These are phyloP conservation scores for Chlamydomonas asymmetrica DNA, from an alignment of 139 green algal species.

Conservation along the genomic window DNA sequence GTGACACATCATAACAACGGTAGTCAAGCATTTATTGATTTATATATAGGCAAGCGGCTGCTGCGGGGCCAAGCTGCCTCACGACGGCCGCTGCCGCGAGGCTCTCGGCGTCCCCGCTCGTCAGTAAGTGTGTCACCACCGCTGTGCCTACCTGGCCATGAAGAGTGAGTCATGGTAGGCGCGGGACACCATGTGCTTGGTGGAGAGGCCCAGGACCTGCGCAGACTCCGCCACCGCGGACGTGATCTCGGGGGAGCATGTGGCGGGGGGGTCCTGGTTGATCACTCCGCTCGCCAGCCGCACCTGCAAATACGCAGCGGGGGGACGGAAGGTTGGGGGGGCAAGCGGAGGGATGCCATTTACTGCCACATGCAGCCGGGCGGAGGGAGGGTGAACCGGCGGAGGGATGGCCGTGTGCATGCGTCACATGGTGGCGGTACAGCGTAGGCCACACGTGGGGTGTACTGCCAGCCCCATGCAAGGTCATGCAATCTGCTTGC, in stretches of 20 bases:
- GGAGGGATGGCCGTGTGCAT: too few species aligned
- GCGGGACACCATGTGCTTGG: slow-evolving; percentile 82
- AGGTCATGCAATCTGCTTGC: too few species aligned
- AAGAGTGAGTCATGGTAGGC: slow-evolving; percentile 98
- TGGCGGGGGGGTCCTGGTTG: slow-evolving; percentile 90
- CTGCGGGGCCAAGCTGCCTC: background rate
- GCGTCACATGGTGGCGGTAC: too few species aligned
- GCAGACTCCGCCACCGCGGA: slow-evolving; percentile 57
- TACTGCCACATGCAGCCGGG: too few species aligned
- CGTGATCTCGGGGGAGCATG: slow-evolving; percentile 61
- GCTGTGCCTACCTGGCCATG: slow-evolving; percentile 88
- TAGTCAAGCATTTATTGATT: background rate
- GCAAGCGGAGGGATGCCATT: too few species aligned
- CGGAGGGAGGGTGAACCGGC: background rate
- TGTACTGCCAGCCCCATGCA: background rate
- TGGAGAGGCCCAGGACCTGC: slow-evolving; percentile 55
- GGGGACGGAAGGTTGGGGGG: too few species aligned
- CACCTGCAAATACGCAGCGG: slow-evolving; percentile 16
- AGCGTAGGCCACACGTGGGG: slow-evolving; percentile 2
- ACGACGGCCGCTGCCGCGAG: too few species aligned
- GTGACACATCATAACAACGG: too few species aligned
- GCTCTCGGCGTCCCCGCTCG: too few species aligned
- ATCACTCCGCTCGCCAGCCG: slow-evolving; percentile 46
- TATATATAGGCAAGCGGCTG: background rate
- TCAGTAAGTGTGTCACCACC: too few species aligned